Percentiles rank a stretch among this genome's conserved stretches.
Conservation (phyloP, 805 yeast genomes). For the Candida nanaspora region DNA sequence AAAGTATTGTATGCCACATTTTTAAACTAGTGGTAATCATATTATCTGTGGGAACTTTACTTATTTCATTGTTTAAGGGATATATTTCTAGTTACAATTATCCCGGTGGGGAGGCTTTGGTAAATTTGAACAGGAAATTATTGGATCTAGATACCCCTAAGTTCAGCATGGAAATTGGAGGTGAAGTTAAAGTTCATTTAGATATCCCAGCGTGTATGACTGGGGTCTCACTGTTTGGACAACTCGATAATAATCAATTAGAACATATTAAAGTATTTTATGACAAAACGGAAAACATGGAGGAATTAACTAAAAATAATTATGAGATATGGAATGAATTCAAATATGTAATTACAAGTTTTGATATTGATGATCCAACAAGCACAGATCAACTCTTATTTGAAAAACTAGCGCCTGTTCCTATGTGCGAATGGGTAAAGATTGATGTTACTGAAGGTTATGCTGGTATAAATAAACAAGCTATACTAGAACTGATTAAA, state of each 20-base stretch:
- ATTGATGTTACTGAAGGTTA: slow-evolving; percentile 32
- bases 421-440: slow-evolving; percentile 35
- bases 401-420: slow-evolving; percentile 16
- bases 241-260: slow-evolving; percentile 33
- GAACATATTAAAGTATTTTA: slow-evolving; percentile 33
- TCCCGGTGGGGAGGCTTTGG: slow-evolving; percentile 81
- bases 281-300: slow-evolving; percentile 66
- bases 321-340: slow-evolving; percentile 36
- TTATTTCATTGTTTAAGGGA: slow-evolving; percentile 44
- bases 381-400: slow-evolving; percentile 3
- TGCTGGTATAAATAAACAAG: slow-evolving; percentile 28
- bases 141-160: neutral
- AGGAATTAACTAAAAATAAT: slow-evolving; percentile 20
- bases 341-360: slow-evolving; percentile 43
- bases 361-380: slow-evolving; percentile 13
- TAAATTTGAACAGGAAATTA: slow-evolving; percentile 34
- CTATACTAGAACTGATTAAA: neutral
- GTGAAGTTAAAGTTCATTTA: slow-evolving; percentile 48
- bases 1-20: slow-evolving; percentile 5
- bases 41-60: slow-evolving; percentile 27
- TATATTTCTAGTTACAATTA: slow-evolving; percentile 68
- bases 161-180: neutral
- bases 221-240: slow-evolving; percentile 73
- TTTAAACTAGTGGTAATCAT: slow-evolving; percentile 24
- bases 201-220: slow-evolving; percentile 83